Conservation (phyloP, 2,329 filamentous ascomycete genomes). For the Penicillium sp. region DNA sequence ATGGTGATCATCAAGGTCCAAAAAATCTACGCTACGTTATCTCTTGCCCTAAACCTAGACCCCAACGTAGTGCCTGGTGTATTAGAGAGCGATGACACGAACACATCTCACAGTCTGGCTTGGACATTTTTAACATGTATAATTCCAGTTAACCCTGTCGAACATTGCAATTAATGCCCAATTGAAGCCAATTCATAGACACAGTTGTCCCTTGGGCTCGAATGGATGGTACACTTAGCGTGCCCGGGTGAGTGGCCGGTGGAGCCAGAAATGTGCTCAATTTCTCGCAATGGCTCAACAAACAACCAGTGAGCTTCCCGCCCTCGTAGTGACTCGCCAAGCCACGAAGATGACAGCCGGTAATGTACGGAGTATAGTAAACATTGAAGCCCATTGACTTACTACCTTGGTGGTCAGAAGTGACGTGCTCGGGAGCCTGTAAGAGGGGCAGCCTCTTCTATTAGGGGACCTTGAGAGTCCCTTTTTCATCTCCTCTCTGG, state of each 20-base stretch:
- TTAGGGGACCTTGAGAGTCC: slow-evolving; percentile 20
- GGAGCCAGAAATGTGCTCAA: slow-evolving; percentile 23
- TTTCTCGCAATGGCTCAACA: slow-evolving; percentile 10
- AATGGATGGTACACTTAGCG: too few relatives aligned
- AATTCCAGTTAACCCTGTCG: too few relatives aligned
- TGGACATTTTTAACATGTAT: too few relatives aligned
- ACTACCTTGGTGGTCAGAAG: slow-evolving; percentile 18
- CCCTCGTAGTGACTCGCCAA: not conserved
- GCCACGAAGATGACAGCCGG: not conserved
- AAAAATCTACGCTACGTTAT: too few relatives aligned
- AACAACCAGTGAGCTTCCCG: not conserved
- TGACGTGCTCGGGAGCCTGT: not conserved
- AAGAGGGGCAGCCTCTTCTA: slow-evolving; percentile 1
- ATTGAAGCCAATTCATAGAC: too few relatives aligned
- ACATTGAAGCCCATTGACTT: too few relatives aligned
- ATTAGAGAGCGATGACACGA: too few relatives aligned
- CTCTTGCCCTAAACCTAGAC: too few relatives aligned
- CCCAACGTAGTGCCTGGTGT: too few relatives aligned
- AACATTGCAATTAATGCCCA: too few relatives aligned
- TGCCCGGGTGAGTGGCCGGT: not conserved
- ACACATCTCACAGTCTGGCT: too few relatives aligned
- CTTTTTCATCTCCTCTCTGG: not conserved
- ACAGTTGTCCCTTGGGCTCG: too few relatives aligned
- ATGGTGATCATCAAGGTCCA: not conserved
- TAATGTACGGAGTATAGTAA: not conserved